phyloP scores from a whole-genome alignment of 495 filamentous ascomycete species.

The Xylaria scruposa region DNA sequence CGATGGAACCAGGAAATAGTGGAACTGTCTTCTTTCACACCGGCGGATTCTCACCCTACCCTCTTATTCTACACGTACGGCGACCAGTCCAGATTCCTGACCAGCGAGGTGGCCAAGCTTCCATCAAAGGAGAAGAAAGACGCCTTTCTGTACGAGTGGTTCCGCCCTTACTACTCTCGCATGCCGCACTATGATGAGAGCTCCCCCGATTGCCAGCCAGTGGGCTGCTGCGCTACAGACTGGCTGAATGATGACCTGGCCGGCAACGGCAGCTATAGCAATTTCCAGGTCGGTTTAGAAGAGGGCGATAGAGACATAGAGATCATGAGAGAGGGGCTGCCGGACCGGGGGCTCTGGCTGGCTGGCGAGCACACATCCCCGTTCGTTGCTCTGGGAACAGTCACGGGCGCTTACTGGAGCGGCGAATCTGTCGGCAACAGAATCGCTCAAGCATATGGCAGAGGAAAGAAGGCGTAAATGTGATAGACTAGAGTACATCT shows the following conservation, averaged over 20 bases:
- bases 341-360: slow-evolving; percentile 79
- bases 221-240: slow-evolving; percentile 68
- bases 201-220: slow-evolving; percentile 66
- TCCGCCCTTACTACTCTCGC: slow-evolving; percentile 77
- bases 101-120: slow-evolving; percentile 48
- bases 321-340: slow-evolving; percentile 71
- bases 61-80: slow-evolving; percentile 94
- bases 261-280: slow-evolving; percentile 88
- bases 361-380: slow-evolving; percentile 95
- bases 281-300: slow-evolving; percentile 80
- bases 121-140: slow-evolving; percentile 45
- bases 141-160: slow-evolving; percentile 63
- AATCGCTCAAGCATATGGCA: slow-evolving; percentile 54
- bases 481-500: slow-evolving; percentile 19
- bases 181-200: slow-evolving; percentile 67
- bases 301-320: slow-evolving; percentile 78
- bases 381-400: slow-evolving; percentile 85
- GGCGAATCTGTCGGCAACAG: slow-evolving; percentile 78
- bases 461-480: slow-evolving; percentile 30
- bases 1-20: slow-evolving; percentile 81
- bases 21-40: slow-evolving; percentile 73
- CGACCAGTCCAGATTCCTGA: slow-evolving; percentile 57
- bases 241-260: slow-evolving; percentile 86
- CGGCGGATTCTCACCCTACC: slow-evolving; percentile 73
- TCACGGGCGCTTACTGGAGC: slow-evolving; percentile 91